Evolutionary conservation across 208 protist genomes (phyloP), one percentile per base, ranked within the genome.

Genomic region (Tritrichomonas musculus): DNA sequence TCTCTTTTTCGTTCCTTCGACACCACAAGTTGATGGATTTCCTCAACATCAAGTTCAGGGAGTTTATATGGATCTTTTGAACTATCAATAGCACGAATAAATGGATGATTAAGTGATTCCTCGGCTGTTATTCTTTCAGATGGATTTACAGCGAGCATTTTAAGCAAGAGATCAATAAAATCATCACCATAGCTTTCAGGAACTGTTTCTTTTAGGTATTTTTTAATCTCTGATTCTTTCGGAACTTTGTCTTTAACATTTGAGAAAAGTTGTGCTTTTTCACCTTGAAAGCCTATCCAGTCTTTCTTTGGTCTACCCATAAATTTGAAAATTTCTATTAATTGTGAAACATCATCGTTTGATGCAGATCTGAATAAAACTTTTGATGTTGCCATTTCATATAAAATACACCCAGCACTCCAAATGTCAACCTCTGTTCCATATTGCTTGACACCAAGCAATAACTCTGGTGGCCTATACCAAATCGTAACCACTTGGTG

Each of bases 251-350:
- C 53, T 60, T 60, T 60, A 22, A 60, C 53, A 36, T 36, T 60
- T n/a, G 14, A 8, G 4, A 60, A 47, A 13, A 25, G 8, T 33
- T 33, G 14, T 49, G 33, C 44, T 82, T 82, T 82, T 60, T 60
- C 53, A 22, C 53, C 53, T 8, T 82, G 33, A 27, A 88, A 47
- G 0, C 11, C 8, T 11, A 47, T 57, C n/a, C 33, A 88, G 17
- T 69, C 64, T 69, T 69, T n/a, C 11, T n/a, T 69, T 69, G 64
- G 64, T 69, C 27, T 13, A n/a, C 64, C 64, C 11, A 69, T 33
- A n/a, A 69, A 69, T n/a, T 69, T 69, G 64, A 69, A 69, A 69
- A 69, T 69, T 69, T 69, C 64, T 8, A 69, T 69, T n/a, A 69
- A 17, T 60, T 60, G 53, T 22, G 53, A 60, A 69, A 69, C 30